Conservation (phyloP, 441 rosid genomes). For the Jatropha multifida region DNA sequence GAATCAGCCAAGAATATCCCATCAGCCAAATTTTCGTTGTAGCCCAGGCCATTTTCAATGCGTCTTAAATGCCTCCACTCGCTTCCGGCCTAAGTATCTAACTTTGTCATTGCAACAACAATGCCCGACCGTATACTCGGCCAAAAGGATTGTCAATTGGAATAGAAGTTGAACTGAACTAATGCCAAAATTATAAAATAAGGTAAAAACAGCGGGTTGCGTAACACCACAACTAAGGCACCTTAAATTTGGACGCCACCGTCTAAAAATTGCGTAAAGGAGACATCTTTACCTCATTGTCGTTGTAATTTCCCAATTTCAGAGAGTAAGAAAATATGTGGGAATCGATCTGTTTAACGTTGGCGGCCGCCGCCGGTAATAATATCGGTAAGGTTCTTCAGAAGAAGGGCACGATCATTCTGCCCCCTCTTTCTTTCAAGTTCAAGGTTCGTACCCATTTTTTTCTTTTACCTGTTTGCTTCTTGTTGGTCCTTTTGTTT, state of each 20-base stretch:
- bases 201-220: background rate
- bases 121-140: constrained; percentile 2
- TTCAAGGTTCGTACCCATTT: constrained; percentile 53
- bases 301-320: background rate
- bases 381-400: constrained; percentile 95
- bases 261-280: background rate
- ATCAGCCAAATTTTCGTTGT: background rate
- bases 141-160: background rate
- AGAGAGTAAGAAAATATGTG: constrained; percentile 46
- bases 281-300: constrained; percentile 6
- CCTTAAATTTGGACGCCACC: constrained; percentile 7
- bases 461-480: constrained; percentile 1
- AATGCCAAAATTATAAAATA: background rate
- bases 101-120: background rate
- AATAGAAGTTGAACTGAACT: background rate
- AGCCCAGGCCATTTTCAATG: background rate
- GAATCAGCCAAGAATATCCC: background rate
- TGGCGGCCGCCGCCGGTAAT: constrained; percentile 96
- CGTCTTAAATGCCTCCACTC: too few relatives aligned
- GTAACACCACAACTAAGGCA: background rate
- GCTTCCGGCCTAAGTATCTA: background rate
- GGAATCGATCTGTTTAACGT: constrained; percentile 84
- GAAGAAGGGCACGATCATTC: constrained; percentile 94
- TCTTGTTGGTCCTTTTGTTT: too few relatives aligned
- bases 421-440: constrained; percentile 97